Base-by-base conservation (phyloP, 75 land plant species). In the Picea glauca region DNA sequence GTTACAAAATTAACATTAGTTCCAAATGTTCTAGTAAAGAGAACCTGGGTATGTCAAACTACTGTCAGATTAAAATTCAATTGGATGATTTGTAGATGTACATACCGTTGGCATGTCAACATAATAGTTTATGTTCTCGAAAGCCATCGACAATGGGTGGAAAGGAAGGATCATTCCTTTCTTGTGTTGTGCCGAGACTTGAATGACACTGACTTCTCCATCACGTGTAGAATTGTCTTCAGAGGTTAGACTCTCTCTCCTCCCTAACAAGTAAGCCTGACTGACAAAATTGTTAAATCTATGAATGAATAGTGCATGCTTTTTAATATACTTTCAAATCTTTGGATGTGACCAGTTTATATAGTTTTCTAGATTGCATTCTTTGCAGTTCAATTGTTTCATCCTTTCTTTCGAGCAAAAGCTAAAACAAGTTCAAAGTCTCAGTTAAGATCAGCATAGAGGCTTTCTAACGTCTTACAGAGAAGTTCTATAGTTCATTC, bases 61-160 rank as follows among this genome's bases (percentile, higher is more conserved):
- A 26, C 26, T 26, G 0, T 26, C 0, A 26, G 26, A 26, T 26
- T 26, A 26, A 26, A 26, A 26, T 26, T 26, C 26, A 26, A 26
- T 0, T 26, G 26, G 26, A 26, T 14, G 56, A 74, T 79, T 85
- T 85, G 87, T 85, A 46, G 75, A 50, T 50, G 21, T 56, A 76
- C 86, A 33, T 72, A 85, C 84, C 35, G 85, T 68, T 72, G 86
- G 84, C 86, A 85, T 85, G 26, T 26, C 26, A 26, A 26, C 26
- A 26, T 26, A 26, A 26, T 26, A 26, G 26, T 26, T 26, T 26
- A 80, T 85, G 84, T 58, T 82, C 84, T 75, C 63, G 63, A 85
- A 85, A 54, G 77, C 54, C 43, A 85, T 78, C 5, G 86, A 81
- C 54, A 85, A 58, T 21, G 86, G 86, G 62, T 75, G 77, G 40